These are phyloP conservation scores for Monosporascus sp. DNA, from an alignment of 2,329 filamentous ascomycete genomes.

Conservation along the genomic window DNA sequence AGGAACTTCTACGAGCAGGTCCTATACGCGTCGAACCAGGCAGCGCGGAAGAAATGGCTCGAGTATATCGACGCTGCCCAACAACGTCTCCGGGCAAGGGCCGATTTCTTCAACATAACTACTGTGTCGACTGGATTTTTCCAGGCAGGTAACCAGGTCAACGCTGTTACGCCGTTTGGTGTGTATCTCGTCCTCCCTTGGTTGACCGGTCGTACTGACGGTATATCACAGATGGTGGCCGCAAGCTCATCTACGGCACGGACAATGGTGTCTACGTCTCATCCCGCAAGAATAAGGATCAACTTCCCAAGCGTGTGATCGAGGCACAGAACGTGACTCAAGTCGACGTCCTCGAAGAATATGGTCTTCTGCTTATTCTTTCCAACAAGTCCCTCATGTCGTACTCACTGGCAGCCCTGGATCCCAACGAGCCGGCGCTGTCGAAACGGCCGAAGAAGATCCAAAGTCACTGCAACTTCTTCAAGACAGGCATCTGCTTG, in stretches of 20 bases:
- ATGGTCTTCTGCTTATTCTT: constrained; percentile 83
- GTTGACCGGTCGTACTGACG: not conserved
- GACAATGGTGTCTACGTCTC: constrained; percentile 91
- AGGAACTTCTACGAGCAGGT: constrained; percentile 93
- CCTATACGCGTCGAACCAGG: constrained; percentile 78
- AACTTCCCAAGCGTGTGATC: constrained; percentile 72
- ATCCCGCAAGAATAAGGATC: constrained; percentile 85
- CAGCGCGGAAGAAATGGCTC: constrained; percentile 91
- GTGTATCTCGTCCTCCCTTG: constrained; percentile 30
- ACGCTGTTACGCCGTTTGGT: constrained; percentile 91
- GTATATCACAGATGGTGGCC: constrained; percentile 70
- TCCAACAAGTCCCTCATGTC: constrained; percentile 91
- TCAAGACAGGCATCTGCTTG: constrained; percentile 93
- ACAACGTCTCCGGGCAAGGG: constrained; percentile 76
- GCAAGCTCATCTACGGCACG: constrained; percentile 91
- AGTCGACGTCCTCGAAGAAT: constrained; percentile 93
- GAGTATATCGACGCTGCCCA: constrained; percentile 92
- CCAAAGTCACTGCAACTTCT: constrained; percentile 95
- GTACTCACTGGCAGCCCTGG: constrained; percentile 81
- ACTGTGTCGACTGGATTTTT: constrained; percentile 57
- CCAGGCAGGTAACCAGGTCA: constrained; percentile 71
- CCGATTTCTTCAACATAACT: constrained; percentile 81
- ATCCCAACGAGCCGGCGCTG: constrained; percentile 73
- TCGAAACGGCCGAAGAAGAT: constrained; percentile 92
- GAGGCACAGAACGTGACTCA: constrained; percentile 87